Conservation (phyloP, 2,329 filamentous ascomycete genomes). For the Cladophialophora carrionii region DNA sequence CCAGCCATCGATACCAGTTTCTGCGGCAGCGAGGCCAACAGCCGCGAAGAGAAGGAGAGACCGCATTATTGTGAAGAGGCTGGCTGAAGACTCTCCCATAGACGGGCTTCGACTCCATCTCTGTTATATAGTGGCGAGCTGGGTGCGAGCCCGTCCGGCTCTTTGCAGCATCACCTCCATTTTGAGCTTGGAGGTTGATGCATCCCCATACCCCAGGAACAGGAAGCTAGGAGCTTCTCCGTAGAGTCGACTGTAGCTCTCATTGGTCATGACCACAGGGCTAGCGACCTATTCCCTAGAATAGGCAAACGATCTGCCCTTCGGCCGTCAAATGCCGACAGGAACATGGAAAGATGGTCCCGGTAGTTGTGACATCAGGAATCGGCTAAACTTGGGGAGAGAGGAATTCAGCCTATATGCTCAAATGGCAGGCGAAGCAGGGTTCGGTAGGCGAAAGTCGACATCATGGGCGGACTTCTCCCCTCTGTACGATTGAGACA, state of each 20-base stretch:
- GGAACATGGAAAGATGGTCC: constrained; percentile 16
- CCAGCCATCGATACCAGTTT: constrained; percentile 66
- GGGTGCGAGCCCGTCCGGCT: neutral
- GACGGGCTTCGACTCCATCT: neutral
- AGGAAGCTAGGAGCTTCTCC: constrained; percentile 15
- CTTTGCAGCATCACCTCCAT: constrained; percentile 6
- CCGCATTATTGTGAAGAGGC: constrained; percentile 6
- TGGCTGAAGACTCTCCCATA: neutral
- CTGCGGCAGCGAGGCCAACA: constrained; percentile 47
- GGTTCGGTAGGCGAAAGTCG: neutral
- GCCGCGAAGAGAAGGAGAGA: constrained; percentile 15
- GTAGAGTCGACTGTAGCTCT: constrained; percentile 13
- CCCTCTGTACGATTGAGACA: neutral
- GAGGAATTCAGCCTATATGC: constrained; percentile 28
- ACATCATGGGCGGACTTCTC: constrained; percentile 3
- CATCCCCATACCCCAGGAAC: constrained; percentile 19
- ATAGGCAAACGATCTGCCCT: constrained; percentile 21
- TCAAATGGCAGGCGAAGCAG: neutral
- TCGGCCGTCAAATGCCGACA: constrained; percentile 22
- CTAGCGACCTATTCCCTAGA: constrained; percentile 2
- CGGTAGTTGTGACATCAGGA: constrained; percentile 13
- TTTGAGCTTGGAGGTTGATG: neutral
- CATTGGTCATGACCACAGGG: constrained; percentile 6
- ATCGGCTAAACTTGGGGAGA: constrained; percentile 26
- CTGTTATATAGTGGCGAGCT: neutral